These are phyloP conservation scores for Gamarada debralockiae DNA, from an alignment of 495 filamentous ascomycete species.

Conservation along the genomic window DNA sequence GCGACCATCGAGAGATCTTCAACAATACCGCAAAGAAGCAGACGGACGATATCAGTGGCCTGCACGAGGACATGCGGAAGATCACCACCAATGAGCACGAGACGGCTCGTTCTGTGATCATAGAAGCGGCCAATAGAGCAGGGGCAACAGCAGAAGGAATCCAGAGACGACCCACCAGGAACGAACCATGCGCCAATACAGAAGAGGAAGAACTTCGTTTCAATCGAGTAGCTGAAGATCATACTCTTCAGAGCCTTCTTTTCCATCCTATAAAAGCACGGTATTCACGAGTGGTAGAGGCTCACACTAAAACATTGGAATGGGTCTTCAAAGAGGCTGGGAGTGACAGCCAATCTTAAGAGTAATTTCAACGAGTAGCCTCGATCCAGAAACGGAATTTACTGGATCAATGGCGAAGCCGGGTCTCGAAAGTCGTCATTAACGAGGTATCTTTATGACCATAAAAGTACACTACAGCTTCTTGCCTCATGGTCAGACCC, in stretches of 20 bases:
- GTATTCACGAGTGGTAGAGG: neutral
- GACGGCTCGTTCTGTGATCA: neutral
- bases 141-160: neutral
- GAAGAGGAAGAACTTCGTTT: neutral
- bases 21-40: neutral
- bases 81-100: neutral
- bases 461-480: constrained; percentile 12
- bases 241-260: neutral
- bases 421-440: constrained; percentile 36
- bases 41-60: too few species aligned
- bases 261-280: neutral
- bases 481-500: constrained; percentile 17
- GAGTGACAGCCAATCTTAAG: neutral
- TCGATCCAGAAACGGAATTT: constrained; percentile 10
- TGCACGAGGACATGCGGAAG: neutral
- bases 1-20: neutral
- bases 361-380: constrained; percentile 21
- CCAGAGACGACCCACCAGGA: neutral
- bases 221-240: neutral
- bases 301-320: neutral
- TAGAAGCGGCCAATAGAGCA: neutral
- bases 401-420: constrained; percentile 34
- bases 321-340: neutral
- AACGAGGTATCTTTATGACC: constrained; percentile 26
- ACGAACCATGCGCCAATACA: neutral